Evolutionary conservation across 257 asterid genomes (phyloP), one percentile per base, ranked within the genome.

Genomic region (Ehretia macrophylla): DNA sequence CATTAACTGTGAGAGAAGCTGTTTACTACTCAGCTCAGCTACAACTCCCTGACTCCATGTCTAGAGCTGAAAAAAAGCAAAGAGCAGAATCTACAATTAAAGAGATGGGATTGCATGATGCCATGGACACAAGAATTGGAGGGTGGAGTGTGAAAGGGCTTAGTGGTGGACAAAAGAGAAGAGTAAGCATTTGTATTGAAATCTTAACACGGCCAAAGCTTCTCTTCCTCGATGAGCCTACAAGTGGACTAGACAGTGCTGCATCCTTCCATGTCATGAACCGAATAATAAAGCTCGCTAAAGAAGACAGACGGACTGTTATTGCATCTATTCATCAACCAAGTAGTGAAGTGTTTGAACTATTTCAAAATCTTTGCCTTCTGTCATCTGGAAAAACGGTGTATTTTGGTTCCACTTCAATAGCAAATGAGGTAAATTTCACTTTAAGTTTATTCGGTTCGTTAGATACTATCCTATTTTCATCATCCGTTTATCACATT

Each of bases 141-240:
- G 87, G 87, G 38, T 80, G 87, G 91, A 66, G 73, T n/a, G 81
- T 78, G 1, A 81, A 77, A 68, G 92, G 92, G 0, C 65, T 84
- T 0, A 84, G 92, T 46, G 88, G 92, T 0, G 92, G 92, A 2
- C 84, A 84, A 46, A 84, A 78, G 67, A 69, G 85, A 55, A 76
- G 92, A 70, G 84, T 84, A 0, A 84, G 88, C 67, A 84, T 84
- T 51, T 72, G 84, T 59, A 74, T 84, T 10, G 88, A 84, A 44
- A 77, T 84, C n/a, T 56, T 84, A 55, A 81, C 80, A 1, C 72
- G 82, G 0, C 92, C 92, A 1, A 74, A 66, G 12, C 81, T 84
- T 32, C 68, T 83, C 0, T 83, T 84, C 22, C 82, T 81, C 0
- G 85, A 81, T n/a, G 87, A 83, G 60, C 91, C 85, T 1, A 81